Base-by-base conservation (phyloP, 345 rosid genomes). In the Zanthoxylum bungeanum region DNA sequence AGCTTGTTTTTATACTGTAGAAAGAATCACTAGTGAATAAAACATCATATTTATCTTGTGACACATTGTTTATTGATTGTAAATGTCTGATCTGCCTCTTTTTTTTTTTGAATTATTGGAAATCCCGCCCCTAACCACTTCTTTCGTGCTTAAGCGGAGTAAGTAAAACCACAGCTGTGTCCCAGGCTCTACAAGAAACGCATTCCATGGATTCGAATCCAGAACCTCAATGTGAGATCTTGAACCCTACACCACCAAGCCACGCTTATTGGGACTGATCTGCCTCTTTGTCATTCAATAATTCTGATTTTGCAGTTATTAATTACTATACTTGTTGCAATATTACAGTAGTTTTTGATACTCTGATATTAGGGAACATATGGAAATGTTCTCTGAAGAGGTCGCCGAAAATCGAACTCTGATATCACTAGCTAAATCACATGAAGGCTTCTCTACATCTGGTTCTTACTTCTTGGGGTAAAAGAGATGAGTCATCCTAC, bases 351-450 rank as follows among this genome's bases (percentile, higher is more conserved):
- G n/a, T 53, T 39, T 75, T 11, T 59, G 44, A 22, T 47, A 37
- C 52, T 22, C 24, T 75, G 74, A 25, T 76, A 72, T 81, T 78
- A 73, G 99, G 98, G 87, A 82, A 83, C 89, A 53, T 95, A 90
- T 80, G 93, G 85, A 64, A 73, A 85, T 75, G 77, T 74, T 73
- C 27, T 81, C 17, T 21, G 66, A 79, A 77, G 55, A 64, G 44
- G 56, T 42, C 30, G 46, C 42, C 76, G 56, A 25, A 80, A 65
- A 44, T 56, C 59, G 12, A 80, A 77, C 56, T 68, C 80, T 28
- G 75, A 55, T 7, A 11, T 57, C 72, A 50, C 58, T 70, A 33
- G 66, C 76, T 52, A 61, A 68, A 71, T 59, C 65, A 33, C 70
- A 56, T 37, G 69, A 49, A n/a, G 75, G 67, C 9, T 50, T 75